A percentile compares a stretch with the other conserved stretches of the same genome.
phyloP scores from a whole-genome alignment of 75 land plant species.

The Isoetes taiwanensis region DNA sequence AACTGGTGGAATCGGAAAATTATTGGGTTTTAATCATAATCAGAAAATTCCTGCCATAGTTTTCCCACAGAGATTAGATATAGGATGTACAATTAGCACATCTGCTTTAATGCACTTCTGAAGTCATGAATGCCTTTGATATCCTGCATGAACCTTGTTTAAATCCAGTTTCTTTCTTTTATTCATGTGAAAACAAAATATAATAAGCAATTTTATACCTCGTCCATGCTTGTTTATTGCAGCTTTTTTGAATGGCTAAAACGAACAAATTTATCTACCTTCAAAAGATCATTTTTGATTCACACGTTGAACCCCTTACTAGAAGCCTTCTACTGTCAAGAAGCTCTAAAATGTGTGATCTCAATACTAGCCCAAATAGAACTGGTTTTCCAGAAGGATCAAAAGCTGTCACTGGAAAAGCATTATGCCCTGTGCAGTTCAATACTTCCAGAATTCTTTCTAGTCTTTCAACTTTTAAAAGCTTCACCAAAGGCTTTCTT shows the following conservation, averaged over 20 bases:
- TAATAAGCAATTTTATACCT: no score
- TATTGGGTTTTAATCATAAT: no score
- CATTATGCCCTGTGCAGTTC: constrained; percentile 25
- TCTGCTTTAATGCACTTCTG: no score
- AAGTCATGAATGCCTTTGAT: no score
- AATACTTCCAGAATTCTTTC: constrained; percentile 24
- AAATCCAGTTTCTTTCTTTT: no score
- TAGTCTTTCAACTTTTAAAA: constrained; percentile 32
- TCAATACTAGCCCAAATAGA: constrained; percentile 21
- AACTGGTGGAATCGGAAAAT: no score
- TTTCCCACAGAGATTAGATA: no score
- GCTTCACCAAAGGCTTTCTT: constrained; percentile 14
- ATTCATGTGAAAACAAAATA: no score
- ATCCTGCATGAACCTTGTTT: no score
- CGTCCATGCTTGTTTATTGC: constrained; percentile 71
- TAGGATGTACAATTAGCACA: no score
- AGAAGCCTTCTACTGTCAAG: constrained; percentile 24
- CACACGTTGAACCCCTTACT: constrained; percentile 14
- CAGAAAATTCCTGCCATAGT: no score
- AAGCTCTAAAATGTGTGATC: constrained; percentile 38
- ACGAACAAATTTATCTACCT: constrained; percentile 27
- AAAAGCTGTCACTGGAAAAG: constrained; percentile 33
- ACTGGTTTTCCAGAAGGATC: constrained; percentile 22
- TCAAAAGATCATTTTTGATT: constrained; percentile 25
- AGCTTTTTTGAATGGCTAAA: no score